Evolutionary conservation across 78 protist genomes (phyloP), one percentile per base, ranked within the genome.

Genomic region (Fonticula alba): DNA sequence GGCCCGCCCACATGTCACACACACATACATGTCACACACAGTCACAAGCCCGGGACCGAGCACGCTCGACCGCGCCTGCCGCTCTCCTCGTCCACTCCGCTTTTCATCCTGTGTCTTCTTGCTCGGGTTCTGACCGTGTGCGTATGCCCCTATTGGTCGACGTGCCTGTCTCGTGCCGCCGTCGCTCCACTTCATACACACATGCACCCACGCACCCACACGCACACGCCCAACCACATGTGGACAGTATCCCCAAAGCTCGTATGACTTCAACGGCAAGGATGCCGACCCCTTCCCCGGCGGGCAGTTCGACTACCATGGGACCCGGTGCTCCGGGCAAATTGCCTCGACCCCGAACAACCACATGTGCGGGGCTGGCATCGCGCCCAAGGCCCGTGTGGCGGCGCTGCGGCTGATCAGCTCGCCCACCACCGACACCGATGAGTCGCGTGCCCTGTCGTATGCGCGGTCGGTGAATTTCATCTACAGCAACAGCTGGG

Each of bases 401-500:
- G 40, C 73, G 19, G 73, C 55, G 5, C 2, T 60, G 22, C 6
- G 63, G 2, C 53, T 60, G 47, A 26, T 69, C 20, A 3, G 36
- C 29, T 68, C 14, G 22, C 33, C 53, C 26, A 52, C 63, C 27
- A 69, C 59, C 1, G 73, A 69, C 43, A 15, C 17, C 17, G 50
- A 50, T 54, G 64, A 69, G 51, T 1, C 73, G 24, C 29, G 50
- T 46, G 73, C 66, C 31, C 6, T 69, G n/a, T 4, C 11, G 2
- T 31, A 27, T 14, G 58, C 1, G n/a, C 19, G 7, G 37, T 11
- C 57, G 55, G 10, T 29, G 19, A 69, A 47, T 31, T n/a, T 22
- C 46, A 55, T 69, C 56, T 69, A 55, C 65, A 37, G 50, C 32
- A 33, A 32, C 35, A 53, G 63, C 35, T 69, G 73, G 73, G 73